Percentiles rank a stretch among this genome's conserved stretches.
Conservation (phyloP, 495 filamentous ascomycete species). For the Aspergillus ellipticus region DNA sequence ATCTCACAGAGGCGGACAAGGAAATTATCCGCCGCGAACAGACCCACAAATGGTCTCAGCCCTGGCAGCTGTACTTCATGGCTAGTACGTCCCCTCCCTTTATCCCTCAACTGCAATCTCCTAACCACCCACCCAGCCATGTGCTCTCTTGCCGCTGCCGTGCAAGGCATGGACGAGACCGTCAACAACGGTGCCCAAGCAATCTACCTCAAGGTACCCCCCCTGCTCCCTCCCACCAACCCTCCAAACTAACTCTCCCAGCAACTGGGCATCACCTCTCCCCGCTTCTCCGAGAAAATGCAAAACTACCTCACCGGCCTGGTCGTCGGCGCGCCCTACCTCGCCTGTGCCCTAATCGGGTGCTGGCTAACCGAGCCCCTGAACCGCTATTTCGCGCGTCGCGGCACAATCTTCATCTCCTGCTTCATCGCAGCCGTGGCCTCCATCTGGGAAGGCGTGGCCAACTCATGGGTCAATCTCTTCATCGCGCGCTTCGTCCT, state of each 20-base stretch:
- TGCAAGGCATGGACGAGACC: constrained; percentile 70
- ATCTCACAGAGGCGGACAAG: constrained; percentile 45
- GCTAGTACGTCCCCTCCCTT: constrained; percentile 33
- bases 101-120: background rate
- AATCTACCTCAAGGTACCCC: constrained; percentile 50
- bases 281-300: constrained; percentile 16
- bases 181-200: constrained; percentile 76
- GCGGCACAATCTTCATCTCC: constrained; percentile 56
- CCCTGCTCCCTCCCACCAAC: background rate
- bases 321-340: constrained; percentile 43
- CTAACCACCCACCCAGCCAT: constrained; percentile 17
- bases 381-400: constrained; percentile 51
- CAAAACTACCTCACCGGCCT: constrained; percentile 36
- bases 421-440: constrained; percentile 46
- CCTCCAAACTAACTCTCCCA: constrained; percentile 1
- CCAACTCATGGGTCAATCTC: constrained; percentile 49
- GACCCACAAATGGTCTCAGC: constrained; percentile 55
- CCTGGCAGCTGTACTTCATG: constrained; percentile 53
- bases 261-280: constrained; percentile 29
- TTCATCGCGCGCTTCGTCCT: constrained; percentile 58
- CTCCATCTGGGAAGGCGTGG: constrained; percentile 47
- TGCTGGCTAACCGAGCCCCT: constrained; percentile 55
- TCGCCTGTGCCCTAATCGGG: constrained; percentile 40
- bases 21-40: constrained; percentile 42
- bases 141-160: constrained; percentile 49